Evolutionary conservation across 164 flowering plant species (phyloP).

Genomic region (Akebia trifoliata): DNA sequence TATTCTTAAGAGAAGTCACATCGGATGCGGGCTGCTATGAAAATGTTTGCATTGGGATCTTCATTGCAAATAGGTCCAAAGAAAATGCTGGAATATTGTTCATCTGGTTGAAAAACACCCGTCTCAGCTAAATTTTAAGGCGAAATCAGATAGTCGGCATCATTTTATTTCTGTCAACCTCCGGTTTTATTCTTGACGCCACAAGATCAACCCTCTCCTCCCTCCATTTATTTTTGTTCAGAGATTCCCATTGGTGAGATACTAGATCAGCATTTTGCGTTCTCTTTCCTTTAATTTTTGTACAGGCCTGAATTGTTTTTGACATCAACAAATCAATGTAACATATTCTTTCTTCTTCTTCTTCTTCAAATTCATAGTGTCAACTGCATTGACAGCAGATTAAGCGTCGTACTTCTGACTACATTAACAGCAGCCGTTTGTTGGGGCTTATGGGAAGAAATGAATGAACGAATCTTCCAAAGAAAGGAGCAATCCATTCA

Average conservation of each 20-base stretch:
- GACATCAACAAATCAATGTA: conserved; percentile 27
- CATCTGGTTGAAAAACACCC: conserved; percentile 11
- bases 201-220: conserved; percentile 22
- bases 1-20: neutral
- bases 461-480: too few species aligned
- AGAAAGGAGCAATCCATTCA: too few species aligned
- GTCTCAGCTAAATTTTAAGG: conserved; percentile 8
- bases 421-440: too few species aligned
- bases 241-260: conserved; percentile 25
- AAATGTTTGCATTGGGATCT: neutral
- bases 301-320: conserved; percentile 36
- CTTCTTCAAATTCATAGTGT: too few species aligned
- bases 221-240: conserved; percentile 24
- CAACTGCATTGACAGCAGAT: too few species aligned
- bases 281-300: conserved; percentile 20
- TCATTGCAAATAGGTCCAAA: conserved; percentile 7
- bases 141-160: conserved; percentile 11
- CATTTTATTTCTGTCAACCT: conserved; percentile 18
- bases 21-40: neutral
- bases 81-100: conserved; percentile 9
- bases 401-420: conserved; percentile 3
- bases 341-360: conserved; percentile 13
- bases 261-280: conserved; percentile 7
- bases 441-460: too few species aligned
- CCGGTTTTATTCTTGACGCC: conserved; percentile 22